Evolutionary conservation across 208 protist species (phyloP), one percentile per base, ranked within the genome.

Genomic region (Acanthamoeba sp.): DNA sequence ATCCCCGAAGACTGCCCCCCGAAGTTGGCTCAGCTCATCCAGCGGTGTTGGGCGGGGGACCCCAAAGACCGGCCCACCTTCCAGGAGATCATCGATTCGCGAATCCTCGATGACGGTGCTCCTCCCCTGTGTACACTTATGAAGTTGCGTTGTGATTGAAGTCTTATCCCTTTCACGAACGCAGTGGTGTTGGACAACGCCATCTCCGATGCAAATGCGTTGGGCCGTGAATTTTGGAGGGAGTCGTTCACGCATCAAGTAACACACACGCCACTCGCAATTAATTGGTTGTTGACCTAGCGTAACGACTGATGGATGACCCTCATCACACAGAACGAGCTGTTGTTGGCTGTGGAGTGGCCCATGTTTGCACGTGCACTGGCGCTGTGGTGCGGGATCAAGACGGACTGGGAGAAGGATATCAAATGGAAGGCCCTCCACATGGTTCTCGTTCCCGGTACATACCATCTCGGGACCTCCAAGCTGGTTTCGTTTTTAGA

Each of bases 1-100:
- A 82, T 93, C 5, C 90, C 90, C 0, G 2, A 20, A 55, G 90
- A 73, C 3, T 93, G 90, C 55, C 90, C 90, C 20, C 66, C 71
- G 0, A 82, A 82, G 36, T 34, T 94, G 29, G 48, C 48, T 3
- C 0, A 42, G 64, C 20, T 94, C 2, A 94, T 94, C 1, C 10
- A 85, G 27, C 29, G 22, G 10, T 94, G 90, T 27, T 94, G 90
- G 90, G 22, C 4, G 2, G 0, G 0, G 0, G 73, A 94, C 0
- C 90, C 40, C 2, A 38, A 29, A 3, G 14, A 59, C 0, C 45
- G 90, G 90, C 90, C 90, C 34, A 40, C 90, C 20, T 94, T 94
- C 27, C 64, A 82, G 18, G 73, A 73, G 36, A 85, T 94, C 27
- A 1, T 94, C 16, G 90, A 94, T 16, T 52, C 55, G 0, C 14